A percentile compares a stretch with the other conserved stretches of the same genome.
Evolutionary conservation across 1,139 yeast species (phyloP).

Genomic region (Yamadazyma siamensis): DNA sequence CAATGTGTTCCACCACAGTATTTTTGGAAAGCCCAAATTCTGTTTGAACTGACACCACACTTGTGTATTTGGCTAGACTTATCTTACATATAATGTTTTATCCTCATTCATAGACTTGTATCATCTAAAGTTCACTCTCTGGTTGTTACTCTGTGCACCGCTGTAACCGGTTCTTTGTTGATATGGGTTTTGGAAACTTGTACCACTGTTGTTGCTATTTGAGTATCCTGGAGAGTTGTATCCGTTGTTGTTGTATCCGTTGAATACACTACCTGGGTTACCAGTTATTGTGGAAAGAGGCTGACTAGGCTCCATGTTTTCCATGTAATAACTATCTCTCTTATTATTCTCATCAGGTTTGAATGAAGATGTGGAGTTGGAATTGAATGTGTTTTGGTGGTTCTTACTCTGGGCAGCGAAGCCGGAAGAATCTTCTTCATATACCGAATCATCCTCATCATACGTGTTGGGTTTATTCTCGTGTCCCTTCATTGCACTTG

Average conservation of each 20-base stretch:
- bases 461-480: slow-evolving; percentile 36
- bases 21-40: slow-evolving; percentile 46
- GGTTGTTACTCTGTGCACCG: slow-evolving; percentile 10
- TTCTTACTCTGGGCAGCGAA: slow-evolving; percentile 10
- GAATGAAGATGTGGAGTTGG: slow-evolving; percentile 8
- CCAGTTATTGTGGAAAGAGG: slow-evolving; percentile 46
- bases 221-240: slow-evolving; percentile 6
- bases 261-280: slow-evolving; percentile 29
- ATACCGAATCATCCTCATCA: slow-evolving; percentile 35
- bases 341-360: slow-evolving; percentile 16
- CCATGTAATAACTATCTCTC: slow-evolving; percentile 30
- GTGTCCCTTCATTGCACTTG: slow-evolving; percentile 81
- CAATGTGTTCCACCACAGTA: slow-evolving; percentile 45
- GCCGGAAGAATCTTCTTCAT: slow-evolving; percentile 29
- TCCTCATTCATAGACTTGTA: too few species aligned
- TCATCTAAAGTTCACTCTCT: slow-evolving; percentile 19
- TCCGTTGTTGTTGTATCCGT: slow-evolving; percentile 18
- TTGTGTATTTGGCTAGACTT: not conserved
- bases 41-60: slow-evolving; percentile 20
- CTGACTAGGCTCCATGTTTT: slow-evolving; percentile 38
- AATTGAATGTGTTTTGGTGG: slow-evolving; percentile 9
- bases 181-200: slow-evolving; percentile 17
- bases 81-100: too few species aligned
- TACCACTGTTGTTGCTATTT: slow-evolving; percentile 8
- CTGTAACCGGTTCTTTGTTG: slow-evolving; percentile 12